Base-by-base conservation (phyloP, 2,329 filamentous ascomycete genomes). In the Sporothrix phasma region DNA sequence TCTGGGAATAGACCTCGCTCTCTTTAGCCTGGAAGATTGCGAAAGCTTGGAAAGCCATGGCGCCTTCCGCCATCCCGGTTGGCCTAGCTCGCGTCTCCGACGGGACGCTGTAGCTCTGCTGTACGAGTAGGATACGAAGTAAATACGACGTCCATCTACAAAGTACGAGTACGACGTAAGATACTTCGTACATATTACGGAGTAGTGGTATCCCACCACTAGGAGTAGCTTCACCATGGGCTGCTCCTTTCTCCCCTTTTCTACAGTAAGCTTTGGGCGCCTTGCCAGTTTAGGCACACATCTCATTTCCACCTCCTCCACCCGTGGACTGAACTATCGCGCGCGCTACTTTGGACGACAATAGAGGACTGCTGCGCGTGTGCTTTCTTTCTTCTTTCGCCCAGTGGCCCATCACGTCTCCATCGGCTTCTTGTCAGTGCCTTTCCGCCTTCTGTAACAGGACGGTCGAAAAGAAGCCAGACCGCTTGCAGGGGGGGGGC, bases 301-400 rank as follows among this genome's bases (percentile, higher is more conserved):
- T 46, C 60, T 62, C 60, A 62, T 62, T 62, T 62, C 60, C 45
- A 62, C 60, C 31, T 29, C 46, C 37, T 62, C 60, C 60, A 61
- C 58, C 15, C 1, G 24, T 26, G 22, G 56, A 19, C 41, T 15
- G 29, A 47, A 61, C 58, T 61, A 61, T 61, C 43, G 58, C 22
- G 24, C 34, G 54, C 59, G 59, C 59, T 49, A 61, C 45, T 51
- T 19, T 37, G 8, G 22, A 19, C 15, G 37, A 26, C 5, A 6
- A 24, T 15, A 31, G n/a, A 43, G 41, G 7, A 24, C 26, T 22
- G 6, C 39, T 45, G 56, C 24, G 56, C 56, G 39, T 60, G 56
- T 60, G 56, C 56, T 60, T 60, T 46, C 56, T 19, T 60, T 60
- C 41, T 46, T 60, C 39, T 60, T 31, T 37, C 19, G 24, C 54